Percentiles rank a stretch among this genome's conserved stretches.
phyloP scores from a whole-genome alignment of 2,329 filamentous ascomycete species.

The Triangularia verruculosa region DNA sequence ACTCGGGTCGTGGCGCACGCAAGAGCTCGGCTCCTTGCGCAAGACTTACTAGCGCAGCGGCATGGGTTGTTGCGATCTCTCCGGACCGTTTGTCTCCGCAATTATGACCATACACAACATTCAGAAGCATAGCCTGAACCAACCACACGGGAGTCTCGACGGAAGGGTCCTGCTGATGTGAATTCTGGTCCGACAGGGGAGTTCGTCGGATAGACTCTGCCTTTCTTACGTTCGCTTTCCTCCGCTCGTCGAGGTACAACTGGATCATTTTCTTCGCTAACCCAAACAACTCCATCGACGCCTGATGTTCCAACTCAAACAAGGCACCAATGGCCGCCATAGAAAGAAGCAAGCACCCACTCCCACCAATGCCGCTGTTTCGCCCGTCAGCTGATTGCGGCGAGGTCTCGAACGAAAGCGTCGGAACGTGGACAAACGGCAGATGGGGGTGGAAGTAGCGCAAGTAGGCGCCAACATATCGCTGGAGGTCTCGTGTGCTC shows the following conservation, averaged over 20 bases:
- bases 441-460: constrained; percentile 90
- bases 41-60: constrained; percentile 83
- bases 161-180: constrained; percentile 55
- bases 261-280: constrained; percentile 95
- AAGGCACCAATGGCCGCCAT: constrained; percentile 74
- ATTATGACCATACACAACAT: constrained; percentile 93
- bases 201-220: constrained; percentile 53
- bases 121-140: constrained; percentile 94
- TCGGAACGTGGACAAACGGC: constrained; percentile 91
- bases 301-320: constrained; percentile 78
- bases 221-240: constrained; percentile 76
- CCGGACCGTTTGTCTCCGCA: constrained; percentile 87
- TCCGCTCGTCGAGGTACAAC: constrained; percentile 84
- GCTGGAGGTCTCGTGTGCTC: constrained; percentile 79
- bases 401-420: constrained; percentile 82
- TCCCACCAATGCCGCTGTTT: constrained; percentile 65
- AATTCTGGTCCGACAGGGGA: constrained; percentile 45
- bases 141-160: constrained; percentile 86
- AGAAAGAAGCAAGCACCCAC: constrained; percentile 79
- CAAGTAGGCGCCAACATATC: constrained; percentile 87
- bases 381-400: constrained; percentile 62
- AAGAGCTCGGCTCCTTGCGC: constrained; percentile 81
- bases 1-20: constrained; percentile 44
- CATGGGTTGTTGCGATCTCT: constrained; percentile 90
- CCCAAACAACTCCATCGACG: constrained; percentile 84